phyloP scores from a whole-genome alignment of 2,329 filamentous ascomycete genomes.

The Aspergillus clavatus region DNA sequence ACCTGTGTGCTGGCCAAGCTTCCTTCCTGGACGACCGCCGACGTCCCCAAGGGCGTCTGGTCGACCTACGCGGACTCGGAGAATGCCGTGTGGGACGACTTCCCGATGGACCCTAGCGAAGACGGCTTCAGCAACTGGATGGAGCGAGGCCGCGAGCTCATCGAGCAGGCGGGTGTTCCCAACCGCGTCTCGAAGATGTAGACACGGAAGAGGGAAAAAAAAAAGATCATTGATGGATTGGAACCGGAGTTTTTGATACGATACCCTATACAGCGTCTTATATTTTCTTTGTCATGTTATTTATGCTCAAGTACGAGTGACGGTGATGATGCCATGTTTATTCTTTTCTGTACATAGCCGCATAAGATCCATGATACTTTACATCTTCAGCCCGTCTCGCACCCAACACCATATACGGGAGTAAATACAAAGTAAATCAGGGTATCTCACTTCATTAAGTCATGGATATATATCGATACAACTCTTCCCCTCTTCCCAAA shows the following conservation, averaged over 20 bases:
- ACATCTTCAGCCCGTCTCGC: neutral
- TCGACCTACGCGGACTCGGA: slow-evolving; percentile 41
- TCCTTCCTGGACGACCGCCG: slow-evolving; percentile 34
- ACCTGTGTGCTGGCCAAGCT: slow-evolving; percentile 41
- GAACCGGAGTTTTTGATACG: slow-evolving; percentile 25
- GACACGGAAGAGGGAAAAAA: slow-evolving; percentile 1
- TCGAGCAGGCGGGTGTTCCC: slow-evolving; percentile 38
- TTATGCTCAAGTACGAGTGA: slow-evolving; percentile 25
- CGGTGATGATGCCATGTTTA: slow-evolving; percentile 15
- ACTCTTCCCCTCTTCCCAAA: neutral
- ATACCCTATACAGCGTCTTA: slow-evolving; percentile 33
- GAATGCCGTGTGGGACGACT: slow-evolving; percentile 40
- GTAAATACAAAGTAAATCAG: too few relatives aligned
- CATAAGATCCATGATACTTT: neutral
- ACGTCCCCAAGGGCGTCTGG: slow-evolving; percentile 38
- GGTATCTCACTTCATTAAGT: slow-evolving; percentile 17
- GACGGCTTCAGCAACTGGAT: slow-evolving; percentile 41
- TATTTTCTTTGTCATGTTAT: slow-evolving; percentile 13
- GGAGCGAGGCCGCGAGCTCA: slow-evolving; percentile 34
- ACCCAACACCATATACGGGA: neutral
- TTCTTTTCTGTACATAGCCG: neutral
- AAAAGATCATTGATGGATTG: slow-evolving; percentile 17
- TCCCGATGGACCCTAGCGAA: slow-evolving; percentile 36
- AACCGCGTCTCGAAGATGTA: slow-evolving; percentile 26
- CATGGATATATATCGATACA: slow-evolving; percentile 1